Base-by-base conservation (phyloP, 495 filamentous ascomycete species). In the Aspergillus funiculosus region DNA sequence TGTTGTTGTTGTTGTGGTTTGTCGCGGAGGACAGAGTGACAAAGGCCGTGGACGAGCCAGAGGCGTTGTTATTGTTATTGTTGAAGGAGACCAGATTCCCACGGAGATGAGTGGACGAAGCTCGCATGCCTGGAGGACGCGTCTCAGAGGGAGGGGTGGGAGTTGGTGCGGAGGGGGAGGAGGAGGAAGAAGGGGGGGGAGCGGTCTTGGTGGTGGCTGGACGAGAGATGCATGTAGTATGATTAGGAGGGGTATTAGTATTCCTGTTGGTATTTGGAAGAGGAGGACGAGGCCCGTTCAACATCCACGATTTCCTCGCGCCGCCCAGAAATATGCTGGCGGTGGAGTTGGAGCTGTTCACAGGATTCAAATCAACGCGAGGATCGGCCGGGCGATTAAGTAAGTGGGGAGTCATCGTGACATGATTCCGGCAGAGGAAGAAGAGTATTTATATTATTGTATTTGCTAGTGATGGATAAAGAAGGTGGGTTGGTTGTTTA, bases 281-380 rank as follows among this genome's bases (percentile, higher is more conserved):
- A 24, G 9, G 21, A 11, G 18, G 17, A 6, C 17, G 17, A 25
- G 21, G 32, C 10, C 37, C 36, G 52, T 52, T 31, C 46, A 43
- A 18, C 74, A 89, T 83, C 87, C 87, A 90, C 57, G 78, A 68
- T 53, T 74, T 82, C 58, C 79, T 79, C 46, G 69, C 68, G 32
- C 78, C 74, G 29, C 83, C 81, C 41, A 87, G 67, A 63, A 87
- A 85, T 26, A 75, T 60, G 50, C 72, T 80, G 39, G 80, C 67
- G 10, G 86, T 89, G 35, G 80, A 79, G 63, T 90, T 92, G 11
- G 82, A 81, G 3, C 71, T 69, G 26, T 22, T 32, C 18, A 31
- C n/a, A n/a, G n/a, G 18, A 25, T 75, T 86, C 37, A 42, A 51
- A 28, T 46, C 26, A 20, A 20, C 29, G 28, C 21, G 14, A 40